Evolutionary conservation across 2,329 filamentous ascomycete species (phyloP), one percentile per base, ranked within the genome.

Genomic region (Myriosclerotinia curreyana): DNA sequence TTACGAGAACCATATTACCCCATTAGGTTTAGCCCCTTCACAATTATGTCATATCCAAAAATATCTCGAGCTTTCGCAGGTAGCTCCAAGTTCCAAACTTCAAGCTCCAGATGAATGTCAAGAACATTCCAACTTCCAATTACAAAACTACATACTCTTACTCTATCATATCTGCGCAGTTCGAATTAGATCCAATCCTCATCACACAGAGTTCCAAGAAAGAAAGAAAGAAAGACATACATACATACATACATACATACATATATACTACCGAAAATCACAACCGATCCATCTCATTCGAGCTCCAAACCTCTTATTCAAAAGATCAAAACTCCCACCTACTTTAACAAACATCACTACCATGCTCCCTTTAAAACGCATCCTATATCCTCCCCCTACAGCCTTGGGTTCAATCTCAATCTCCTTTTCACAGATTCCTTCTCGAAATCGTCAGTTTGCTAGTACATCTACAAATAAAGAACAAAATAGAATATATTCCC

Each of bases 401-500:
- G 6, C 46, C n/a, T 25, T 14, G 7, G 4, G 15, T 9, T 15
- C 44, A 25, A 40, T 40, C 17, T 36, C 34, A 20, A 8, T 50
- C 7, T 40, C 56, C 12, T 4, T 50, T 25, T 31, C 48, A 9
- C 25, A 17, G 5, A 20, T 15, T 2, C 46, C 36, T 22, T 34
- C 34, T 5, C 6, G 28, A 31, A 17, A 36, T 9, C 46, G 56
- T 5, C 56, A 40, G 17, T 62, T 62, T n/a, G 42, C 60, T 7
- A 52, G 44, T 12, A 56, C n/a, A 7, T 14, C 50, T n/a, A 4
- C 11, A 2, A 25, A 36, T 4, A 48, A 62, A n/a, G 60, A 22
- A 9, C 51, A 38, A 12, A 62, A 62, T 38, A 14, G 60, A 22
- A 62, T 56, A 22, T 62, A 56, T 31, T 22, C 22, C 3, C 51